A percentile compares a stretch with the other conserved stretches of the same genome.
phyloP scores from a whole-genome alignment of 257 asterid genomes.

The Ballota nigra region DNA sequence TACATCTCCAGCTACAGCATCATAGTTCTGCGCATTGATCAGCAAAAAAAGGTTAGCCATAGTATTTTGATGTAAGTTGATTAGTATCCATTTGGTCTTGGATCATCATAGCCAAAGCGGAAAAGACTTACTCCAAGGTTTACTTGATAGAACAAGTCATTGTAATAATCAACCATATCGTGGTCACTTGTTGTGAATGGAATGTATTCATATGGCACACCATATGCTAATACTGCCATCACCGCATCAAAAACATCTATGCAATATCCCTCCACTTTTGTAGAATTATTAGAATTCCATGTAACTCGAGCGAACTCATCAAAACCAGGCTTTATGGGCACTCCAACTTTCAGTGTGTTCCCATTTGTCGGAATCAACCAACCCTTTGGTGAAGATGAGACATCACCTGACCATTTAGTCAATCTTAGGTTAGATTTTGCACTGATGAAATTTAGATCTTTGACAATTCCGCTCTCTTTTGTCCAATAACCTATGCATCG shows the following conservation, averaged over 20 bases:
- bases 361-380: constrained; percentile 44
- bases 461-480: constrained; percentile 18
- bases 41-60: too few relatives aligned
- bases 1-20: too few relatives aligned
- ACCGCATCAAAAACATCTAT: constrained; percentile 48
- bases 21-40: too few relatives aligned
- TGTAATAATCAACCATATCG: constrained; percentile 23
- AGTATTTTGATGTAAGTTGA: too few relatives aligned
- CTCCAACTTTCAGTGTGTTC: constrained; percentile 41
- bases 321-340: constrained; percentile 34
- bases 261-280: constrained; percentile 34
- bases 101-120: neutral
- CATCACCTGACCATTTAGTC: constrained; percentile 59
- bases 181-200: too few relatives aligned
- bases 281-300: constrained; percentile 24
- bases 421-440: constrained; percentile 24
- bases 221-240: too few relatives aligned
- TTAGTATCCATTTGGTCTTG: neutral
- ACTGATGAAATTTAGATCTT: constrained; percentile 8
- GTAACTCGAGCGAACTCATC: constrained; percentile 44
- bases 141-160: constrained; percentile 20
- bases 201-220: too few relatives aligned
- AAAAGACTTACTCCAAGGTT: constrained; percentile 33
- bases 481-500: constrained; percentile 57
- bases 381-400: constrained; percentile 36